Base-by-base conservation (phyloP, 2,329 filamentous ascomycete species). In the Cladosporium sp. region DNA sequence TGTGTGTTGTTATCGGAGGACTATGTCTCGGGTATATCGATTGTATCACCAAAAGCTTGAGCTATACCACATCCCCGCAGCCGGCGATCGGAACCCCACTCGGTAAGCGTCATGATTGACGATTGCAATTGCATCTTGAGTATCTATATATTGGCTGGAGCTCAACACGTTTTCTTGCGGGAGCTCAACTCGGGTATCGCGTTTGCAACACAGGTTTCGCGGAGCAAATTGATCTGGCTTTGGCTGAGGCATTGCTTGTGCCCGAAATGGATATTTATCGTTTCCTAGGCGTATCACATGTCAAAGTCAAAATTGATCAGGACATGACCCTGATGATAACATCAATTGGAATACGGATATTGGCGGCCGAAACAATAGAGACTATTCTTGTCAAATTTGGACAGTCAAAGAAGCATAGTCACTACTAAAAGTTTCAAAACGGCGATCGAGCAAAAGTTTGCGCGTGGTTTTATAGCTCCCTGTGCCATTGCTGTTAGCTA, bases 51-150 rank as follows among this genome's bases (percentile, higher is more conserved):
- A 21, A 31, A 52, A 53, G 60, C 53, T 49, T 35, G 35, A 63
- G 31, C 50, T 56, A 56, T 63, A 49, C 26, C 61, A 56, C 23
- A 33, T 8, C 49, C 61, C 61, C 61, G 49, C 61, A 63, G 35
- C 61, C 61, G 61, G 49, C 21, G 56, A 57, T 33, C 60, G 44
- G 60, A 61, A 61, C 46, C 60, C 60, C 49, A 31, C 61, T n/a
- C 50, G n/a, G n/a, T 11, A 12, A 7, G 61, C 50, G 61, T 63
- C 61, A 56, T 56, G 50, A 63, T 63, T 63, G 50, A 63, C 61
- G 61, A 44, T 55, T 55, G 61, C 35, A 63, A 44, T 55, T 55
- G 61, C 35, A 63, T 56, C 10, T 18, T 52, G 18, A 14, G 23
- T 55, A 62, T 62, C 40, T n/a, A 62, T 62, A 53, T n/a, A 28